Evolutionary conservation across 345 rosid genomes (phyloP), one percentile per base, ranked within the genome.

Genomic region (Lumnitzera littorea): DNA sequence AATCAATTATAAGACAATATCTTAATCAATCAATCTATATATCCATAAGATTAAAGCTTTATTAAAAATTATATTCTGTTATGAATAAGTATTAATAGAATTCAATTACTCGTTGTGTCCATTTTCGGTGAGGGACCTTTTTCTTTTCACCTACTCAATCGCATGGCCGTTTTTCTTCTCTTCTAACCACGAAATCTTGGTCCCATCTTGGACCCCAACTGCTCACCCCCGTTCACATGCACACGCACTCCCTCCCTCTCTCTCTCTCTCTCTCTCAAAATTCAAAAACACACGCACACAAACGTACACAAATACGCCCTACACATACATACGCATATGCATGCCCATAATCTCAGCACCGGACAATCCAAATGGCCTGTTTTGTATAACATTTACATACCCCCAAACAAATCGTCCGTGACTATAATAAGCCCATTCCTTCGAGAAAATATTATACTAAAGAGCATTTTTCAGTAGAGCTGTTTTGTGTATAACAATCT

Each of bases 151-250:
- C 25, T 4, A 63, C 52, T 62, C 49, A 10, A 24, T 43, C 72
- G 60, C 64, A 65, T 62, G 55, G 61, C 64, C 25, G 24, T 54
- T 55, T 55, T 50, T 24, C 64, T 56, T 36, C 13, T 23, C 20
- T 58, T 55, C 59, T 58, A 12, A 51, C 66, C 66, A n/a, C 61
- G 58, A 62, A 66, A 58, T 65, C 55, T 65, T 55, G 66, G 71
- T 65, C 68, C 29, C 52, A 47, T 65, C 62, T 13, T 53, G 11
- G 16, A 16, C 58, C 76, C 67, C 63, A 55, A 54, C 12, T 15
- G 12, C 61, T 2, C 36, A 2, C 15, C 57, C 43, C 1, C 20
- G 20, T 20, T 20, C 20, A 20, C 20, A 20, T 20, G 20, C 20
- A 20, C 20, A 20, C 20, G 20, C 20, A 20, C 20, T 20, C 20